Evolutionary conservation across 1,284 basidiomycete genomes (phyloP), one percentile per base, ranked within the genome.

Genomic region (Pseudomicrostroma phylloplanum): DNA sequence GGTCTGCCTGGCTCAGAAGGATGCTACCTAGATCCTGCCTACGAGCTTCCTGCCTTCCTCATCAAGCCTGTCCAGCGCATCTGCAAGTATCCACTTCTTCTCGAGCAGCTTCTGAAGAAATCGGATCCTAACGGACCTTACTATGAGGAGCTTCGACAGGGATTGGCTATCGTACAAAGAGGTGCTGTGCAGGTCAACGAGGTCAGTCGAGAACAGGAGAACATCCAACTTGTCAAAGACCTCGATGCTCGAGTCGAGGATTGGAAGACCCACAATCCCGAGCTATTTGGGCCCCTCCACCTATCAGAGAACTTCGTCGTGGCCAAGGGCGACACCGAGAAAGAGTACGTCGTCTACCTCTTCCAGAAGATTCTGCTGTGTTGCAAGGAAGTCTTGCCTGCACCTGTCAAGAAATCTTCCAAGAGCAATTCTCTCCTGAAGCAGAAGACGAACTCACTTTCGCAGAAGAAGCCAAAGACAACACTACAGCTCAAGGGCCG

Each of bases 281-380:
- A 87, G 70, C 89, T 91, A 71, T 98, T 99, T 72, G 96, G 96
- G 64, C 86, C 89, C 66, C 87, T 99, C 55, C 84, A 94, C 42
- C 86, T 97, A 23, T 92, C 96, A 77, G 94, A 97, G 79, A 86
- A 92, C 64, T 98, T 98, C 80, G 87, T 89, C 67, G 96, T 98
- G 59, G 92, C 90, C 71, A 99, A 98, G 82, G 90, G 89, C 65
- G 92, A 96, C 66, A 90, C 92, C 71, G 92, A 97, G 79, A 86
- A 94, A 69, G 96, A 98, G 79, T 98, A 98, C 77, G 92, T 96
- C 75, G 93, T 99, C 62, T 99, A 97, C 83, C 83, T 99, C 41
- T 99, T 99, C 71, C 92, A 98, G 81, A 92, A 92, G 82, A 99
- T 99, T 81, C 90, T 99, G 72, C 85, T 98, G 15, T 98, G 96